phyloP scores from a whole-genome alignment of 768 basidiomycete genomes.

The Boletus reticuloceps region DNA sequence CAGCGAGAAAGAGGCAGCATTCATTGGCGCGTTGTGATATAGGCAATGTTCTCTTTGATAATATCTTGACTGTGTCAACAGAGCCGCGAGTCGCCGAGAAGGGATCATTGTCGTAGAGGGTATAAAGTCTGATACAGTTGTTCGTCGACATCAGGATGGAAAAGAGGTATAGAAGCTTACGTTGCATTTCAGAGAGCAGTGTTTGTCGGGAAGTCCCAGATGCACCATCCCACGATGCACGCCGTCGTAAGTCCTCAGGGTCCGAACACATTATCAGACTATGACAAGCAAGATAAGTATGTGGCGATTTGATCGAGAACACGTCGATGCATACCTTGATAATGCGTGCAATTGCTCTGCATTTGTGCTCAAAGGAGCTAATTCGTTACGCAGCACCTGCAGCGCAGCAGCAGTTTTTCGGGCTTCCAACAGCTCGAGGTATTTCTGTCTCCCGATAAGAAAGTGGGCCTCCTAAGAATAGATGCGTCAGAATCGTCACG shows the following conservation, averaged over 20 bases:
- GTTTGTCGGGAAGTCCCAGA: slow-evolving; percentile 72
- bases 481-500: slow-evolving; percentile 18
- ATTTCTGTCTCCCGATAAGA: slow-evolving; percentile 92
- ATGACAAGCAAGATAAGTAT: slow-evolving; percentile 14
- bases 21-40: slow-evolving; percentile 77
- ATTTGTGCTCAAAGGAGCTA: slow-evolving; percentile 80
- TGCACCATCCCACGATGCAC: slow-evolving; percentile 89
- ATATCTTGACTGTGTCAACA: slow-evolving; percentile 80
- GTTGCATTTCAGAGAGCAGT: slow-evolving; percentile 77
- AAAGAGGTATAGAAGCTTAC: slow-evolving; percentile 41
- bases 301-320: slow-evolving; percentile 8
- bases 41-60: slow-evolving; percentile 80
- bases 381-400: slow-evolving; percentile 80
- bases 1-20: slow-evolving; percentile 65
- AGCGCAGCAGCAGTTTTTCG: slow-evolving; percentile 79
- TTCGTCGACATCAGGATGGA: background rate
- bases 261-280: slow-evolving; percentile 94
- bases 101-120: slow-evolving; percentile 93
- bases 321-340: slow-evolving; percentile 63
- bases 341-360: slow-evolving; percentile 80
- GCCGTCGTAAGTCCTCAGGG: slow-evolving; percentile 74
- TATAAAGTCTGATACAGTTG: slow-evolving; percentile 65
- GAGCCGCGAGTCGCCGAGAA: slow-evolving; percentile 77
- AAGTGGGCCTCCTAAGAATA: slow-evolving; percentile 71
- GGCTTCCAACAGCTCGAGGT: slow-evolving; percentile 86